These are phyloP conservation scores for Hygrophorus russula DNA, from an alignment of 768 basidiomycete species.

Conservation along the genomic window DNA sequence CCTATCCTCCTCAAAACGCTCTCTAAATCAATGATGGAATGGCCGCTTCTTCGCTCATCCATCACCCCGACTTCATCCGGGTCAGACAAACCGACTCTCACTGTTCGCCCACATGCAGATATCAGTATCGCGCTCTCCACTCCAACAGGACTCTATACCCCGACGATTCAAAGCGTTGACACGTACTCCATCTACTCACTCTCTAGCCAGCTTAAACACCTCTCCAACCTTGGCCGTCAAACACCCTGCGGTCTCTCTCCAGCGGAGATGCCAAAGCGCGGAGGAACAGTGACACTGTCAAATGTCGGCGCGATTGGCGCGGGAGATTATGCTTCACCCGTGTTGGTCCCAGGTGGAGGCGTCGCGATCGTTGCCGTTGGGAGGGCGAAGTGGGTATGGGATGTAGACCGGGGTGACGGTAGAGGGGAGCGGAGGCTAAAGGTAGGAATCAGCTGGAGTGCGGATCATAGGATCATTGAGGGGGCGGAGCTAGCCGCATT, in stretches of 20 bases:
- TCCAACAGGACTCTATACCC: constrained; percentile 75
- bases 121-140: constrained; percentile 71
- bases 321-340: constrained; percentile 60
- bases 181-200: constrained; percentile 46
- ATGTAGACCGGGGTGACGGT: constrained; percentile 36
- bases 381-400: constrained; percentile 67
- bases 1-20: constrained; percentile 80
- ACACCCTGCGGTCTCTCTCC: constrained; percentile 52
- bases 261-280: constrained; percentile 61
- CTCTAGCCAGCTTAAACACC: constrained; percentile 46
- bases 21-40: constrained; percentile 66
- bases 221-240: constrained; percentile 57
- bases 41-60: constrained; percentile 75
- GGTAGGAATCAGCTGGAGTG: constrained; percentile 69
- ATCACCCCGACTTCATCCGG: constrained; percentile 35
- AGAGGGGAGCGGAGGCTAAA: constrained; percentile 44
- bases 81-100: constrained; percentile 49
- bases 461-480: constrained; percentile 81
- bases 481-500: constrained; percentile 86
- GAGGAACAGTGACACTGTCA: constrained; percentile 71
- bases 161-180: constrained; percentile 50
- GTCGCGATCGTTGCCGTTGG: constrained; percentile 81
- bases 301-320: constrained; percentile 77
- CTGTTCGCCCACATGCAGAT: constrained; percentile 64
- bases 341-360: constrained; percentile 74